phyloP scores from a whole-genome alignment of 352 stramenopile species.

The Phytophthora gonapodyides region DNA sequence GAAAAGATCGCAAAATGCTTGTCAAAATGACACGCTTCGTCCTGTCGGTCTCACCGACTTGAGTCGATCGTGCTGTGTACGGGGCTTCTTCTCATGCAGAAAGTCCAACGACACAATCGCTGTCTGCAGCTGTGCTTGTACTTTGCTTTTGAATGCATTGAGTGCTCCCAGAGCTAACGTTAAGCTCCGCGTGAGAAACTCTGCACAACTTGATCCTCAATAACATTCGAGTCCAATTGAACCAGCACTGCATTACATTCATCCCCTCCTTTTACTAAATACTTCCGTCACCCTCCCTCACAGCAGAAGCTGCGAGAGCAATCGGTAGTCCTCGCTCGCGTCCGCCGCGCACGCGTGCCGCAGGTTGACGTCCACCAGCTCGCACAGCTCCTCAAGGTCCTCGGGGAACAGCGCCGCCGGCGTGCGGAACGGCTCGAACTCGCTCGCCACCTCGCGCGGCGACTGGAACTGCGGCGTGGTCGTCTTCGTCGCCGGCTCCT shows the following conservation, averaged over 20 bases:
- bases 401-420: constrained; percentile 41
- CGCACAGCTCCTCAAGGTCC: constrained; percentile 44
- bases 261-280: too few relatives aligned
- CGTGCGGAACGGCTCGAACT: constrained; percentile 42
- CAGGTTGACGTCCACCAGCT: constrained; percentile 39
- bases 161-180: constrained; percentile 1
- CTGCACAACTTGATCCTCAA: background rate
- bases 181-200: constrained; percentile 1
- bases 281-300: too few relatives aligned
- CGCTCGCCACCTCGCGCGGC: constrained; percentile 27
- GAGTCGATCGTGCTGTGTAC: too few relatives aligned
- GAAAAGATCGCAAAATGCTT: too few relatives aligned
- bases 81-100: background rate
- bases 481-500: background rate
- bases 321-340: too few relatives aligned
- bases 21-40: background rate
- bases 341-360: constrained; percentile 1
- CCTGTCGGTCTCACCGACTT: constrained; percentile 2
- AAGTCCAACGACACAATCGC: background rate
- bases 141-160: background rate
- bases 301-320: too few relatives aligned
- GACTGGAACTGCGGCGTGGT: constrained; percentile 17
- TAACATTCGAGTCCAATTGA: too few relatives aligned
- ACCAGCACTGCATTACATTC: too few relatives aligned
- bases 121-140: too few relatives aligned